phyloP scores from a whole-genome alignment of 495 filamentous ascomycete species.

The Lichenothelia convexa region DNA sequence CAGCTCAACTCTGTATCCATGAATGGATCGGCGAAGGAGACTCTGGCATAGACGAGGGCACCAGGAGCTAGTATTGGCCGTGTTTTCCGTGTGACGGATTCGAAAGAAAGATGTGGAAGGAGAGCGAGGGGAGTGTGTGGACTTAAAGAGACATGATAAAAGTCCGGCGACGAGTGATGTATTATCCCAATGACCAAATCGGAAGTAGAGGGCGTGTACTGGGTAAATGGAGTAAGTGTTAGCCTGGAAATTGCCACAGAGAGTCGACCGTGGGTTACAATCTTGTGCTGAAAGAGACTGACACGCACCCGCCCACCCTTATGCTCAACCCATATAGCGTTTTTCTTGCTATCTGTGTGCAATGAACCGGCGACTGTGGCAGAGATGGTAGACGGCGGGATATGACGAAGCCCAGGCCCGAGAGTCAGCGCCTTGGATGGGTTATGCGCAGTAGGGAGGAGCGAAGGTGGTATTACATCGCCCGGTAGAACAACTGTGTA shows the following conservation, averaged over 20 bases:
- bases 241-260: constrained; percentile 17
- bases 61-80: constrained; percentile 57
- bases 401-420: constrained; percentile 66
- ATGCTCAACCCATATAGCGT: constrained; percentile 60
- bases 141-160: constrained; percentile 52
- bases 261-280: constrained; percentile 13
- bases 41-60: constrained; percentile 69
- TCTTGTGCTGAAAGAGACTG: neutral
- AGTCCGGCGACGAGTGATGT: constrained; percentile 52
- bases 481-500: constrained; percentile 58
- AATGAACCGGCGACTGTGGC: constrained; percentile 67
- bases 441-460: constrained; percentile 42
- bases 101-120: constrained; percentile 77
- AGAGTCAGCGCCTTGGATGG: constrained; percentile 54
- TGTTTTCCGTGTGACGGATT: constrained; percentile 80
- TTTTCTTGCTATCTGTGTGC: constrained; percentile 55
- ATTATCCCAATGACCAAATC: constrained; percentile 79
- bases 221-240: constrained; percentile 28
- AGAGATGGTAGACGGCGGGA: constrained; percentile 47
- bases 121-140: constrained; percentile 55
- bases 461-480: constrained; percentile 41
- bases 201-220: constrained; percentile 57
- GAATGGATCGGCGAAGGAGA: constrained; percentile 53
- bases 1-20: constrained; percentile 84
- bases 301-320: constrained; percentile 46